Evolutionary conservation across 441 rosid genomes (phyloP).

Genomic region (Erodium chrysanthum): DNA sequence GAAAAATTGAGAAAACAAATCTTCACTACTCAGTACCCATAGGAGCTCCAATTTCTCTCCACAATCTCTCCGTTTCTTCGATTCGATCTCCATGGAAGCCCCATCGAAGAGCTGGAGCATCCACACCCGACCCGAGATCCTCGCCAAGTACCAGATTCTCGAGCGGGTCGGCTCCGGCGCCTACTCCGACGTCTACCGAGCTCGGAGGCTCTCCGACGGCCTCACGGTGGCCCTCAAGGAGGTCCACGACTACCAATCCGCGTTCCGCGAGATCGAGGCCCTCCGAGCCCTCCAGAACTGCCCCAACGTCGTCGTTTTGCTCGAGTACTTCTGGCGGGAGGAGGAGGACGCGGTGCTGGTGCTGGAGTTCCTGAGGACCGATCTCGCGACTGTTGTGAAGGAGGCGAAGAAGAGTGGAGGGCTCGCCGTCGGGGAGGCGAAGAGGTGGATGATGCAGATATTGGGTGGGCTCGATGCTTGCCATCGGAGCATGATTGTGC

Average conservation of each 20-base stretch:
- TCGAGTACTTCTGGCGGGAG: constrained; percentile 87
- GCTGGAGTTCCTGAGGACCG: constrained; percentile 62
- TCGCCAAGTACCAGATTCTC: constrained; percentile 71
- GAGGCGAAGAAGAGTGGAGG: constrained; percentile 42
- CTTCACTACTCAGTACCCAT: too few relatives aligned
- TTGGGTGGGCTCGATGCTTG: constrained; percentile 61
- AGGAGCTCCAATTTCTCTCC: too few relatives aligned
- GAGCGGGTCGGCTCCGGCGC: constrained; percentile 87
- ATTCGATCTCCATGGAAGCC: too few relatives aligned
- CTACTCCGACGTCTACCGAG: constrained; percentile 87
- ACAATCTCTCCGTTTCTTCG: too few relatives aligned
- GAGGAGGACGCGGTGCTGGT: constrained; percentile 93
- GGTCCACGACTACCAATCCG: constrained; percentile 89
- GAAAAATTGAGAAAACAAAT: too few relatives aligned
- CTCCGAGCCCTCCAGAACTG: constrained; percentile 55
- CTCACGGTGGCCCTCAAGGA: constrained; percentile 81
- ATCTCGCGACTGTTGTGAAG: constrained; percentile 50
- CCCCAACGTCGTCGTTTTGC: constrained; percentile 65
- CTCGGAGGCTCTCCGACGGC: constrained; percentile 64
- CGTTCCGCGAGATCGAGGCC: constrained; percentile 85
- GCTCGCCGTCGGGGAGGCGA: constrained; percentile 43
- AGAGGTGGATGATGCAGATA: constrained; percentile 95
- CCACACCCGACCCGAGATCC: constrained; percentile 74
- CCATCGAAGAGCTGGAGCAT: constrained; percentile 88
- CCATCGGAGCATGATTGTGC: constrained; percentile 67